Percentiles rank a stretch among this genome's conserved stretches.
These are phyloP conservation scores for Microdochium bolleyi DNA, from an alignment of 2,329 filamentous ascomycete species.

Conservation along the genomic window DNA sequence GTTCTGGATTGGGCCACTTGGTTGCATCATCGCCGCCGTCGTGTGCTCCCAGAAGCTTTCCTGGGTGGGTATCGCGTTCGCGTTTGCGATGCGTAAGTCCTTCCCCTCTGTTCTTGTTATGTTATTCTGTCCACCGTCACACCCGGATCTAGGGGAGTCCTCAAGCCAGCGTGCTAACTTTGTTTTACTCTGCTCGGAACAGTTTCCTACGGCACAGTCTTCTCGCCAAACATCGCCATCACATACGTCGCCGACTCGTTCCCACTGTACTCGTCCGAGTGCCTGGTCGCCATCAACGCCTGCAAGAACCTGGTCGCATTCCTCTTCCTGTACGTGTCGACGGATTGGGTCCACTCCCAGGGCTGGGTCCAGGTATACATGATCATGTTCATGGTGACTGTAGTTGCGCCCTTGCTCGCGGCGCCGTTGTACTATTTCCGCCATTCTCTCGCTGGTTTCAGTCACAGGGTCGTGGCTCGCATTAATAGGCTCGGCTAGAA, in stretches of 20 bases:
- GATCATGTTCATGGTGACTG: constrained; percentile 4
- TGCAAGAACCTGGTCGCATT: constrained; percentile 3
- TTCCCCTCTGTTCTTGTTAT: no score
- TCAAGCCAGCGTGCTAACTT: neutral
- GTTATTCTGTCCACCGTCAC: no score
- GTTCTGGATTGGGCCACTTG: neutral
- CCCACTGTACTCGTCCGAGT: neutral
- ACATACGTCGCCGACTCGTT: neutral
- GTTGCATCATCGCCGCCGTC: neutral
- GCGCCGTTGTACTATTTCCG: neutral
- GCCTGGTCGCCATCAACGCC: constrained; percentile 1
- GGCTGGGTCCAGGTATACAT: constrained; percentile 6
- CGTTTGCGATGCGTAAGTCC: neutral
- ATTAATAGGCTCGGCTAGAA: neutral
- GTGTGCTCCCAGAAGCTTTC: neutral
- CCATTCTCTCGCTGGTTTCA: neutral
- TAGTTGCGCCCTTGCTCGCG: neutral
- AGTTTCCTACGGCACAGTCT: neutral
- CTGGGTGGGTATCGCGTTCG: neutral
- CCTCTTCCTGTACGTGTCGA: constrained; percentile 4
- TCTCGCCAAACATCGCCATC: neutral
- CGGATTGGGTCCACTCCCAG: constrained; percentile 2
- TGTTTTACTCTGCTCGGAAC: neutral
- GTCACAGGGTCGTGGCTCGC: neutral
- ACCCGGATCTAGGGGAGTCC: no score